Evolutionary conservation across 208 protist species (phyloP).

Genomic region (Perkinsela sp.): DNA sequence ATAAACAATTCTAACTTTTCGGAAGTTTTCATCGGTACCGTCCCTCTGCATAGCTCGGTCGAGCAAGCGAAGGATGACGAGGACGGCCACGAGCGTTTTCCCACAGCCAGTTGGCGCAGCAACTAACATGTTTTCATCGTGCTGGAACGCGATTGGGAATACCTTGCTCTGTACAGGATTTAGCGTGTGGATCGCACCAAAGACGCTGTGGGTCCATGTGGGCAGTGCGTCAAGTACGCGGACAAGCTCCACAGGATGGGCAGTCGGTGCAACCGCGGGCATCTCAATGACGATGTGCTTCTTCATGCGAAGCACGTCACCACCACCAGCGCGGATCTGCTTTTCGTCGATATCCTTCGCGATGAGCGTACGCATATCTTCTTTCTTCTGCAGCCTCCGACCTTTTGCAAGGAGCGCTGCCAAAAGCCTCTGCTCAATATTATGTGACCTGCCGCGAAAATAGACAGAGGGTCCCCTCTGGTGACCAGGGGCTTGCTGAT

Average conservation of each 20-base stretch:
- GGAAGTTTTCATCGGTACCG: conserved; percentile 36
- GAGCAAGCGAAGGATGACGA: conserved; percentile 73
- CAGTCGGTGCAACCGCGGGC: background rate
- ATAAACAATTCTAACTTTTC: conserved; percentile 94
- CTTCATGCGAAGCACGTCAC: background rate
- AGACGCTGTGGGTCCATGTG: conserved; percentile 60
- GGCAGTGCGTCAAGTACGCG: conserved; percentile 39
- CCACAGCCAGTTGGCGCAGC: conserved; percentile 93
- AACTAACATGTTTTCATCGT: conserved; percentile 92
- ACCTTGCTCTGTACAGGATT: conserved; percentile 83
- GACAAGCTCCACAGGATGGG: conserved; percentile 15
- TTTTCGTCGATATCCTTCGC: background rate
- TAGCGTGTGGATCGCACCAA: conserved; percentile 62
- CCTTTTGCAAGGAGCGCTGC: background rate
- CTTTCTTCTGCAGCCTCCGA: background rate
- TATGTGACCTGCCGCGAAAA: background rate
- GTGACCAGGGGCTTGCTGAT: background rate
- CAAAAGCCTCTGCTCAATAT: background rate
- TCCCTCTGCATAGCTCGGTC: conserved; percentile 38
- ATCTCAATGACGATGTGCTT: background rate
- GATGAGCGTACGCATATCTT: background rate
- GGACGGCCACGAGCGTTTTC: conserved; percentile 89
- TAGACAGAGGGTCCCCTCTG: background rate
- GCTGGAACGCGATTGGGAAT: conserved; percentile 80
- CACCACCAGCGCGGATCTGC: background rate